A percentile compares a stretch with the other conserved stretches of the same genome.
phyloP scores from a whole-genome alignment of 768 basidiomycete species.

The Austroboletus eburneus region DNA sequence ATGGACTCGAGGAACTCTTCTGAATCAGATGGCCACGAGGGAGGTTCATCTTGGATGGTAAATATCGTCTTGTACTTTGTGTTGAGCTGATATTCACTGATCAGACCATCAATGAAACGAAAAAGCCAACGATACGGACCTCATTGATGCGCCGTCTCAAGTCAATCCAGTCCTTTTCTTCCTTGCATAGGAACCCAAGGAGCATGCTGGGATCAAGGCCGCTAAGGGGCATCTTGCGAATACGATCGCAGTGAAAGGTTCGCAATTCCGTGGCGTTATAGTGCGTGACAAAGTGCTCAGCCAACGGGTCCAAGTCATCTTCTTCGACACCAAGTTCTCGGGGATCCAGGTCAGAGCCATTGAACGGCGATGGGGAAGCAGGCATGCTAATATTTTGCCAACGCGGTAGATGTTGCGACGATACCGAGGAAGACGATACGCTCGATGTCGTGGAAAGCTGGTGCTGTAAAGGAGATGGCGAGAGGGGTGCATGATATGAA shows the following conservation, averaged over 20 bases:
- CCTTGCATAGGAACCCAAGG: constrained; percentile 82
- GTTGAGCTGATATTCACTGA: constrained; percentile 13
- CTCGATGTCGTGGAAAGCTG: constrained; percentile 48
- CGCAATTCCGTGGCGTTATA: constrained; percentile 71
- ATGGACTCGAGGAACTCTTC: constrained; percentile 76
- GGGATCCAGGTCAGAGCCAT: constrained; percentile 32
- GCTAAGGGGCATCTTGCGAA: constrained; percentile 89
- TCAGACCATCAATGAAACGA: constrained; percentile 3
- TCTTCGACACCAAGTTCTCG: constrained; percentile 34
- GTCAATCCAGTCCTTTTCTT: constrained; percentile 84
- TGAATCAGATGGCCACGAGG: constrained; percentile 71
- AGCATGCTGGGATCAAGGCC: constrained; percentile 97
- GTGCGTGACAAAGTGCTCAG: constrained; percentile 65
- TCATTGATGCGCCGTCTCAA: constrained; percentile 66
- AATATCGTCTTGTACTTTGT: constrained; percentile 72
- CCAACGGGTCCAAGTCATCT: constrained; percentile 40
- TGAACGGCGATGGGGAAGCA: constrained; percentile 17
- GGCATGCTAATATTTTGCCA: constrained; percentile 27
- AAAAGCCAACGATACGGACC: constrained; percentile 44
- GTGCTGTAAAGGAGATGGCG: constrained; percentile 64
- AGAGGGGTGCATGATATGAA: constrained; percentile 55
- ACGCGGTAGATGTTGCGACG: constrained; percentile 29
- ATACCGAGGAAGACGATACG: constrained; percentile 28
- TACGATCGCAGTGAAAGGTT: constrained; percentile 95
- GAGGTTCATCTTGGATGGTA: constrained; percentile 83